Base-by-base conservation (phyloP, 2,329 filamentous ascomycete species). In the Coniella vitis region DNA sequence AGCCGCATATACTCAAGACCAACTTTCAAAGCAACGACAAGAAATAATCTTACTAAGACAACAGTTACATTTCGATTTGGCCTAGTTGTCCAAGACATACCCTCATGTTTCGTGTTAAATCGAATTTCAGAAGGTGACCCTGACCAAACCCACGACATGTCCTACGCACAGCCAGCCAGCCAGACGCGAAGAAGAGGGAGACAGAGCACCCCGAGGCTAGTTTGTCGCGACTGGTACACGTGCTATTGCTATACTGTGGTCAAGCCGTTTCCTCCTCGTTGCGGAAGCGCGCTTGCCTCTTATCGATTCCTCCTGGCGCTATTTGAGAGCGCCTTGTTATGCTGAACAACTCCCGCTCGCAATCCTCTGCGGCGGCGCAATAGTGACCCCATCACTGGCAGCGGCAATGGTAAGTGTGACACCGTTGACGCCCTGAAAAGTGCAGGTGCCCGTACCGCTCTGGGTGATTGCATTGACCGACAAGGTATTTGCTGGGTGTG, bases 1-100 rank as follows among this genome's bases (percentile, higher is more conserved):
- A 87, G 63, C 88, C 87, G 10, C 71, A 82, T 58, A 62, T 95
- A 49, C 63, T 81, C 25, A 58, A 59, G 25, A 67, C 59, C 54
- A 79, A 70, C 56, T 79, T 73, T 56, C 47, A 53, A 36, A 47
- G 47, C 7, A 36, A 47, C 12, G 32, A 45, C 16, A 38, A 39
- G 39, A 44, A 44, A 45, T 29, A 17, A 16, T n/a, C n/a, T n/a
- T n/a, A 35, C 14, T 13, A 14, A 41, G 29, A 39, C 7, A 32
- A 5, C 17, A 4, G 14, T 36, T 34, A 38, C 20, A 21, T 16
- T 29, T 10, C 10, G 10, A 29, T 29, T 29, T 5, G 25, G 25
- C 25, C 25, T 10, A 10, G 25, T 5, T 29, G 25, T 29, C n/a
- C 10, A 29, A 5, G 25, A 29, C 25, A 29, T 5, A n/a, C n/a